These are phyloP conservation scores for Sonneratia alba DNA, from an alignment of 345 rosid species.

Conservation along the genomic window DNA sequence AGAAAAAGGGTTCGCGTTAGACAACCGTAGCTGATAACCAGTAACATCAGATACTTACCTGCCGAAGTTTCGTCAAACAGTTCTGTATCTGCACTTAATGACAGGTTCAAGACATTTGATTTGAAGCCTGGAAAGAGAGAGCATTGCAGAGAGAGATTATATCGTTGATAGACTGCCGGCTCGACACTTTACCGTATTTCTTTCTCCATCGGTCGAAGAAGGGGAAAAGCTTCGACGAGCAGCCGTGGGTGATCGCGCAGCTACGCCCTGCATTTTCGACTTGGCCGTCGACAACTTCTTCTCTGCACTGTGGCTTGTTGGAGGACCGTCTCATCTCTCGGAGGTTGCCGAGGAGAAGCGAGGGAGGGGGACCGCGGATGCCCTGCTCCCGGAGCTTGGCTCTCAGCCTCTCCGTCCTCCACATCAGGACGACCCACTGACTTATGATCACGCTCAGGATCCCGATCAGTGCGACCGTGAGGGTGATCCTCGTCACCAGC, in stretches of 20 bases:
- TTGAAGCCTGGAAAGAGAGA: slow-evolving; percentile 17
- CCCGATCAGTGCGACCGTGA: background rate
- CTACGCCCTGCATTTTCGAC: background rate
- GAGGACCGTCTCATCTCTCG: slow-evolving; percentile 8
- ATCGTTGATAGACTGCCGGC: too few relatives aligned
- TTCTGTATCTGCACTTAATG: too few relatives aligned
- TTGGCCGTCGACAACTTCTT: background rate
- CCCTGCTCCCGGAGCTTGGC: slow-evolving; percentile 14
- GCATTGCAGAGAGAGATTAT: slow-evolving; percentile 9
- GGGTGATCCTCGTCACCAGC: background rate
- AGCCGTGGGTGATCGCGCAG: background rate
- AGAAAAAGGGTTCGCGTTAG: background rate
- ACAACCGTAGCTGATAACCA: background rate
- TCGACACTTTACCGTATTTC: background rate
- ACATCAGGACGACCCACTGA: background rate
- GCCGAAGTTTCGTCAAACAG: too few relatives aligned
- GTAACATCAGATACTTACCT: background rate
- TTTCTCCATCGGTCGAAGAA: slow-evolving; percentile 10
- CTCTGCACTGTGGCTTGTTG: background rate
- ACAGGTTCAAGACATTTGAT: too few relatives aligned
- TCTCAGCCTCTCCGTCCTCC: slow-evolving; percentile 7
- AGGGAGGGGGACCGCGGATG: slow-evolving; percentile 16
- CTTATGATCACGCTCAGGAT: background rate
- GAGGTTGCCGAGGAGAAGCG: slow-evolving; percentile 13
- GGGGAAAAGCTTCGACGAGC: slow-evolving; percentile 10